Conservation (phyloP, 306 rosid species). For the Vicia villosa region DNA sequence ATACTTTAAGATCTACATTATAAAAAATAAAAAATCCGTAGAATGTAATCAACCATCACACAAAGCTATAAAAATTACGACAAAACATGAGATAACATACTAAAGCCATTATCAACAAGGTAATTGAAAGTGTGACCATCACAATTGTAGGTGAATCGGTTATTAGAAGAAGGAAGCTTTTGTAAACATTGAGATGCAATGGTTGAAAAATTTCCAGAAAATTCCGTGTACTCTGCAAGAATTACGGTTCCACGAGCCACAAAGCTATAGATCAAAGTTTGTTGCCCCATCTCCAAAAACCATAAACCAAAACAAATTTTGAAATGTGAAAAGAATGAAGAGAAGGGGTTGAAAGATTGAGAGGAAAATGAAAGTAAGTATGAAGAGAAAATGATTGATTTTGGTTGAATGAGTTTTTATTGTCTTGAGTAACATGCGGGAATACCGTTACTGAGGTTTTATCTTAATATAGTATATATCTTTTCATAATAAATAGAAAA, state of each 20-base stretch:
- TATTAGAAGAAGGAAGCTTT: slow-evolving; percentile 88
- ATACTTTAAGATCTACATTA: slow-evolving; percentile 11
- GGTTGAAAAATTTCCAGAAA: slow-evolving; percentile 72
- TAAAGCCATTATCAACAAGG: slow-evolving; percentile 88
- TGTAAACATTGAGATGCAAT: slow-evolving; percentile 93
- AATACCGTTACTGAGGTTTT: not conserved
- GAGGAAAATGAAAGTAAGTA: slow-evolving; percentile 24
- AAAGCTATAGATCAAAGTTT: slow-evolving; percentile 92
- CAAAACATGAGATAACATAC: slow-evolving; percentile 43
- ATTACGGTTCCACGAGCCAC: slow-evolving; percentile 88
- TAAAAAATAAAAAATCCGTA: too few relatives aligned
- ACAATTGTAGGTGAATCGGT: slow-evolving; percentile 90
- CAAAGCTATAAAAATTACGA: not conserved
- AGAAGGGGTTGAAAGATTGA: slow-evolving; percentile 27
- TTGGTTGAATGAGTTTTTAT: slow-evolving; percentile 29
- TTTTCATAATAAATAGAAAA: slow-evolving; percentile 21
- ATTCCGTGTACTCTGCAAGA: slow-evolving; percentile 84
- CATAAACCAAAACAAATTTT: slow-evolving; percentile 25
- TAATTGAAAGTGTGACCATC: slow-evolving; percentile 98
- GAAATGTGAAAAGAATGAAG: slow-evolving; percentile 23
- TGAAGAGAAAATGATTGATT: slow-evolving; percentile 40
- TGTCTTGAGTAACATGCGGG: slow-evolving; percentile 36
- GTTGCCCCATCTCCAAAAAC: slow-evolving; percentile 72
- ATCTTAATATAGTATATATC: slow-evolving; percentile 33
- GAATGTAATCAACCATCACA: too few relatives aligned